Conservation (phyloP, 2,329 filamentous ascomycete species). For the Aureobasidium sp. region DNA sequence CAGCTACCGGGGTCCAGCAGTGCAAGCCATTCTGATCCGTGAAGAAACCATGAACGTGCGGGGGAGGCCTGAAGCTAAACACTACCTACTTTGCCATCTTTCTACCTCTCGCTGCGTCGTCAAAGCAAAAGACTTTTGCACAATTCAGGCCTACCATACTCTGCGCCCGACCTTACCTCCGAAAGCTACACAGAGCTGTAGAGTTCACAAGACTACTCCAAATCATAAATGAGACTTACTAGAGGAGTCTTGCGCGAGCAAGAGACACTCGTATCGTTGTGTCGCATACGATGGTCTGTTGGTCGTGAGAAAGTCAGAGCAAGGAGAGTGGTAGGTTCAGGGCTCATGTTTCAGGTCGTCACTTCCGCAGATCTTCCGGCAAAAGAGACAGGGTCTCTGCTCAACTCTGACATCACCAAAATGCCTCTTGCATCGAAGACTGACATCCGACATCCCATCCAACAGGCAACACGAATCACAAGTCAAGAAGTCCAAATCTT, state of each 20-base stretch:
- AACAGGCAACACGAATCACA: too few species aligned
- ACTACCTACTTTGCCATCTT: not conserved
- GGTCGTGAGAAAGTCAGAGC: too few species aligned
- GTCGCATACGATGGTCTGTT: too few species aligned
- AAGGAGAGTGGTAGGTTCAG: not conserved
- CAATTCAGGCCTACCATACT: not conserved
- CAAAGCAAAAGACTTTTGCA: not conserved
- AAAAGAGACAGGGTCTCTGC: not conserved
- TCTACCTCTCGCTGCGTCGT: not conserved
- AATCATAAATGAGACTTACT: too few species aligned
- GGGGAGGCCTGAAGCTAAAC: not conserved
- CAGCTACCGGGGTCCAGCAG: not conserved
- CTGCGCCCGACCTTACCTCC: not conserved
- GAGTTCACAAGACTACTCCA: too few species aligned
- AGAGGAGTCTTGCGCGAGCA: too few species aligned
- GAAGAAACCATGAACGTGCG: not conserved
- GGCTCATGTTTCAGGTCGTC: not conserved
- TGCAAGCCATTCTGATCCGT: not conserved
- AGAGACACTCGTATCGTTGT: too few species aligned
- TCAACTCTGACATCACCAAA: not conserved
- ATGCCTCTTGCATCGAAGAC: too few species aligned
- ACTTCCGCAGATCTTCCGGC: not conserved
- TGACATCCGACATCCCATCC: too few species aligned
- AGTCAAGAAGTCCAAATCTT: too few species aligned
- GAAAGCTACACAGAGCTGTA: not conserved